Base-by-base conservation (phyloP, 2,329 filamentous ascomycete genomes). In the Pseudofabraea citricarpa region DNA sequence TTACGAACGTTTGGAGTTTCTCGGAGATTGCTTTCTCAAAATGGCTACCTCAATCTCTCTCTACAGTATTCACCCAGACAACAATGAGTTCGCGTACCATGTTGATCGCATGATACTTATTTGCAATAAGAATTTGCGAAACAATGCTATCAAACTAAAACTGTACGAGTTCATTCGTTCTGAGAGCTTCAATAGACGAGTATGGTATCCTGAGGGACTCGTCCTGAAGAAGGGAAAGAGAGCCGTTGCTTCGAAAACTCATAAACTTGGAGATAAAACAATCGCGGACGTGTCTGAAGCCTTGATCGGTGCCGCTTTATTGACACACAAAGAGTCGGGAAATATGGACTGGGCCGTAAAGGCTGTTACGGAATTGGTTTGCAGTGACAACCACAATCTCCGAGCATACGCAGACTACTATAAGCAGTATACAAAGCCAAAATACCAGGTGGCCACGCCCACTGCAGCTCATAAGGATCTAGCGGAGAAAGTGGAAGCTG, bases 201-300 rank as follows among this genome's bases (percentile, higher is more conserved):
- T 57, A 1, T 98, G 93, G 93, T 97, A 97, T 59, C 93, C 93
- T 0, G 78, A 87, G 46, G 83, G 85, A 1, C 68, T 95, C 24
- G 79, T 77, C 21, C 70, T 96, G 16, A 74, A 83, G 5, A 77
- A 77, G 46, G 91, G 91, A 22, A 94, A 91, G 56, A 69, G 67
- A 70, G 35, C 77, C 72, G 47, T 71, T 67, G 41, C 72, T 68
- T 45, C 70, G 64, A 63, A 69, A 5, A 74, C 67, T 8, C 90
- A 96, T 58, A 69, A 68, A 0, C 74, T 98, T 2, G 83, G 82
- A 1, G 87, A 95, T 64, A 98, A 98, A 69, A 85, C 86, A 1
- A 84, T 95, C 56, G 91, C 93, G 3, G 93, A 97, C 63, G 90
- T 97, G 1, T 95, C 88, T 48, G 93, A 97, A 61, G 91, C 93